phyloP scores from a whole-genome alignment of 2,329 filamentous ascomycete genomes.

The Hypoxylon sp. region DNA sequence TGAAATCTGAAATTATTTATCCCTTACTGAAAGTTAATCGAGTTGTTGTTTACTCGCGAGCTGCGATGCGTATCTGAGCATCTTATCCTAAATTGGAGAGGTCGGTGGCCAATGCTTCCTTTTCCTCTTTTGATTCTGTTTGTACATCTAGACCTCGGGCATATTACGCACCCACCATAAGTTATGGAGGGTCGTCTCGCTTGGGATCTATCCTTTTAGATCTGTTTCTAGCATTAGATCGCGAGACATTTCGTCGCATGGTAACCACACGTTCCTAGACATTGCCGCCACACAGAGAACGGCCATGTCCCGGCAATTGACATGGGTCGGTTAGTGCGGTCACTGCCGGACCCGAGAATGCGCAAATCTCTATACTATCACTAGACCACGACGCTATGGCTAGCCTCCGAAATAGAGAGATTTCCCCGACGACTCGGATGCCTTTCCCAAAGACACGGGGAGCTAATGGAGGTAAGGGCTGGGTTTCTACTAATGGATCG shows the following conservation, averaged over 20 bases:
- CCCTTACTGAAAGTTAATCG: background rate
- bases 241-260: slow-evolving; percentile 44
- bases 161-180: slow-evolving; percentile 28
- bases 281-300: slow-evolving; percentile 35
- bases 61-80: slow-evolving; percentile 11
- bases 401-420: background rate
- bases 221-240: slow-evolving; percentile 18
- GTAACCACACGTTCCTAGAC: slow-evolving; percentile 40
- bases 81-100: slow-evolving; percentile 22
- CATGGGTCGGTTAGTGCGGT: background rate
- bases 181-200: slow-evolving; percentile 25
- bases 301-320: slow-evolving; percentile 31
- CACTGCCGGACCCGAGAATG: slow-evolving; percentile 7
- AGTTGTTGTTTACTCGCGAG: background rate
- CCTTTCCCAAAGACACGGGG: slow-evolving; percentile 1
- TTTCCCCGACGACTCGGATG: slow-evolving; percentile 5
- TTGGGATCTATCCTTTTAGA: slow-evolving; percentile 5
- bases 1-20: background rate
- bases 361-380: background rate
- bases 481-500: slow-evolving; percentile 13
- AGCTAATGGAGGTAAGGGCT: slow-evolving; percentile 12
- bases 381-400: background rate
- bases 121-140: slow-evolving; percentile 18
- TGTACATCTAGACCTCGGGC: slow-evolving; percentile 19
- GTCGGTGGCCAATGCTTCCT: slow-evolving; percentile 11